These are phyloP conservation scores for Cryphonectria radicalis DNA, from an alignment of 2,329 filamentous ascomycete species.

Conservation along the genomic window DNA sequence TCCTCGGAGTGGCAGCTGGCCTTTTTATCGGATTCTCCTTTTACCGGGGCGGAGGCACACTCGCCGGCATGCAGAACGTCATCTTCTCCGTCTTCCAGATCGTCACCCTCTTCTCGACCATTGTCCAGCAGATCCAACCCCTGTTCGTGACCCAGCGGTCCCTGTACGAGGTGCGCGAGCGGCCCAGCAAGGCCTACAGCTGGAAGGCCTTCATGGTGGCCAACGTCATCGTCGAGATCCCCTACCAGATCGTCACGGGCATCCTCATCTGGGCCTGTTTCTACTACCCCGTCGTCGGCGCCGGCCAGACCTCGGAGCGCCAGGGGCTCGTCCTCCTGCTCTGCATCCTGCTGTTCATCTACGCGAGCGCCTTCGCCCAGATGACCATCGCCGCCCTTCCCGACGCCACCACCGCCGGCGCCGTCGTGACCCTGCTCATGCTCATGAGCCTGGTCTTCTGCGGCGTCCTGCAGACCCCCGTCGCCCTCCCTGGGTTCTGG, in stretches of 20 bases:
- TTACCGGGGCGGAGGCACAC: constrained; percentile 56
- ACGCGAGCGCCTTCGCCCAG: constrained; percentile 72
- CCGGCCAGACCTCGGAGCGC: constrained; percentile 52
- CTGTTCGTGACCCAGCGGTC: constrained; percentile 75
- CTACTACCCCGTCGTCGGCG: constrained; percentile 67
- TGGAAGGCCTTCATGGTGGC: constrained; percentile 75
- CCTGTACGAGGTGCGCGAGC: constrained; percentile 78
- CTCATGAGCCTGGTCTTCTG: constrained; percentile 65
- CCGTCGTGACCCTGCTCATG: constrained; percentile 63
- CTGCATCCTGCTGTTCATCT: constrained; percentile 69
- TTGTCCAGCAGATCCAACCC: constrained; percentile 76
- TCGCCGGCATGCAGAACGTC: constrained; percentile 74
- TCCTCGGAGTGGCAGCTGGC: constrained; percentile 61
- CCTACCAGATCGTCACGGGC: constrained; percentile 69
- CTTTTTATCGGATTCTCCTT: constrained; percentile 81
- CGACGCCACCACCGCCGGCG: constrained; percentile 69
- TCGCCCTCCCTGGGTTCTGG: constrained; percentile 71
- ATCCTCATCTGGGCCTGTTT: constrained; percentile 67
- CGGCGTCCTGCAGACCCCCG: constrained; percentile 64
- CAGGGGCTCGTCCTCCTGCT: constrained; percentile 70
- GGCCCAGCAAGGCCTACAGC: constrained; percentile 74
- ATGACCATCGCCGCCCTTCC: constrained; percentile 74
- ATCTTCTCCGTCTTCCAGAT: constrained; percentile 79
- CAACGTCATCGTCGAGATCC: constrained; percentile 74
- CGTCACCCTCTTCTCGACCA: constrained; percentile 72